Percentiles rank a stretch among this genome's conserved stretches.
Evolutionary conservation across 2,329 filamentous ascomycete genomes (phyloP).

Genomic region (Fusarium subglutinans): DNA sequence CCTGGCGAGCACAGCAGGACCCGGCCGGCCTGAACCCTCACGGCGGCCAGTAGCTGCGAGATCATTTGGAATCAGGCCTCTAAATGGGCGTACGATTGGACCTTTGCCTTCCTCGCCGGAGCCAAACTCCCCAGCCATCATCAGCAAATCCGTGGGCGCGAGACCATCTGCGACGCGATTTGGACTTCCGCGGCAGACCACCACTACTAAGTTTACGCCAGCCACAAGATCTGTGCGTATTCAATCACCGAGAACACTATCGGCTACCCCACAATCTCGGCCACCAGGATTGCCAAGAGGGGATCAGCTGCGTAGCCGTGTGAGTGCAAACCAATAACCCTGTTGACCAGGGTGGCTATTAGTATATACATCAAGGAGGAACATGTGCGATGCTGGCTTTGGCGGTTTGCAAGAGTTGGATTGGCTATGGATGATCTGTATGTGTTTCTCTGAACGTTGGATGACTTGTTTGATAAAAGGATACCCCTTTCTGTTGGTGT

Average conservation of each 20-base stretch:
- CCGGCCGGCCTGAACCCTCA: background rate
- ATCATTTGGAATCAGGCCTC: conserved; percentile 16
- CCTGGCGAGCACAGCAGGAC: background rate
- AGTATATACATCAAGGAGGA: conserved; percentile 5
- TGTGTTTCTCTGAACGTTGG: conserved; percentile 29
- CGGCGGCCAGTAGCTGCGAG: conserved; percentile 12
- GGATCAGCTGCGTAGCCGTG: conserved; percentile 6
- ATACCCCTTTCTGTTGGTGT: conserved; percentile 40
- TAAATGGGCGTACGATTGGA: conserved; percentile 9
- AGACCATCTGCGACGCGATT: conserved; percentile 25
- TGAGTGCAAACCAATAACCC: conserved; percentile 16
- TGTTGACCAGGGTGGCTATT: background rate
- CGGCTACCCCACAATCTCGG: conserved; percentile 15
- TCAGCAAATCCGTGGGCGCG: conserved; percentile 35
- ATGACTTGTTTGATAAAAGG: conserved; percentile 36
- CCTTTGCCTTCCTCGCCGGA: conserved; percentile 21
- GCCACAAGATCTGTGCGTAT: conserved; percentile 39
- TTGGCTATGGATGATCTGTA: conserved; percentile 15
- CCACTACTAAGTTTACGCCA: conserved; percentile 5
- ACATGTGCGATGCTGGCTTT: background rate
- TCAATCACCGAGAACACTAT: conserved; percentile 36
- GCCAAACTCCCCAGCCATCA: background rate
- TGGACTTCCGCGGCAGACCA: conserved; percentile 12
- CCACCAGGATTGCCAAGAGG: conserved; percentile 6
- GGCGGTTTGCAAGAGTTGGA: background rate